Evolutionary conservation across 257 asterid genomes (phyloP).

Genomic region (Marsdenia floribunda): DNA sequence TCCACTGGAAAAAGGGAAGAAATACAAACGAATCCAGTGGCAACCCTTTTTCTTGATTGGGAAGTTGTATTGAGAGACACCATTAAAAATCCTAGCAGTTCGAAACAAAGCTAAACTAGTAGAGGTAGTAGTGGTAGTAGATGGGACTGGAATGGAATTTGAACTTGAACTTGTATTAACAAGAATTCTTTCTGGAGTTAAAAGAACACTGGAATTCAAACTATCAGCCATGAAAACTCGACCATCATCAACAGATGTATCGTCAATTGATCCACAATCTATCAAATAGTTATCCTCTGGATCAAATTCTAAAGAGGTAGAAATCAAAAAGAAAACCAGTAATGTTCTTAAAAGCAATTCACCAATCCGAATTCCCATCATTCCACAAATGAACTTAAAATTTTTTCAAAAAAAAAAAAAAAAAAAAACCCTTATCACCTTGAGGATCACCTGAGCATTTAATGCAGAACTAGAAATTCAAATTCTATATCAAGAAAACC

Average conservation of each 20-base stretch:
- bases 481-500: neutral
- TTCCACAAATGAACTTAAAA: neutral
- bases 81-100: conserved; percentile 36
- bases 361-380: neutral
- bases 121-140: conserved; percentile 1
- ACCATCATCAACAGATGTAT: conserved; percentile 24
- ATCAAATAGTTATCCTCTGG: conserved; percentile 38
- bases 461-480: conserved; percentile 6
- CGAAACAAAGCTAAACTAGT: conserved; percentile 23
- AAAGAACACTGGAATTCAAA: conserved; percentile 13
- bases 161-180: conserved; percentile 15
- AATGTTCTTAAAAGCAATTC: conserved; percentile 7
- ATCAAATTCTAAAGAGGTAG: conserved; percentile 20
- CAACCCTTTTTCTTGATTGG: conserved; percentile 32
- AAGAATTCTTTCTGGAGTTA: conserved; percentile 22
- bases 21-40: conserved; percentile 35
- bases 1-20: conserved; percentile 26
- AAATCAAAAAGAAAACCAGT: conserved; percentile 15
- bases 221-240: conserved; percentile 36
- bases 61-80: conserved; percentile 19
- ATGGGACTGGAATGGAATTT: conserved; percentile 15
- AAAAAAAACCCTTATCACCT: neutral
- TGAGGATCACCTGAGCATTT: conserved; percentile 5
- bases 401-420: neutral
- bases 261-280: conserved; percentile 31